Evolutionary conservation across 495 filamentous ascomycete species (phyloP), one percentile per base, ranked within the genome.

Genomic region (Parathielavia appendiculata): DNA sequence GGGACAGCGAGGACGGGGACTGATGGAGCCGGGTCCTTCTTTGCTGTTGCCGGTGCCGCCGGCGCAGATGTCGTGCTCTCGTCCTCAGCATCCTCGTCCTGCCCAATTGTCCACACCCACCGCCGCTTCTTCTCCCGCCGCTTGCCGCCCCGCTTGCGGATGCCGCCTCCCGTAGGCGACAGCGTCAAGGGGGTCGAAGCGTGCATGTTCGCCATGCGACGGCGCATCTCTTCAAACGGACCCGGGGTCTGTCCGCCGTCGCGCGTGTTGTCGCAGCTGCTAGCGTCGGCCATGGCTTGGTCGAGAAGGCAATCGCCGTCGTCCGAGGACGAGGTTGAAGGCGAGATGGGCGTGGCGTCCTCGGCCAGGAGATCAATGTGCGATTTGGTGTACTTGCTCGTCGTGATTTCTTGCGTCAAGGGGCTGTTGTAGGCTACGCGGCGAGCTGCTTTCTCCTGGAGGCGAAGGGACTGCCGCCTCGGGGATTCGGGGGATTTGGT

Each of bases 141-240:
- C 66, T 75, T 79, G 39, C 56, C 60, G 32, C 62, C 54, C 14
- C 63, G 59, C 56, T 79, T 78, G 30, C 75, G 72, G 53, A 76
- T 71, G 46, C 77, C 55, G 14, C 68, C 57, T 38, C 61, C 38
- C 3, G 75, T 63, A 0, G 76, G 71, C 12, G 62, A 66, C 11
- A 71, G 56, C 6, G 72, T 38, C 2, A 55, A 22, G 0, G 68
- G 67, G 4, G 71, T 70, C 34, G 75, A 71, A 51, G 70, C 67
- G 32, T 66, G 58, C 57, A 81, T 60, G 54, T 71, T 54, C 40
- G 76, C 78, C 71, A 81, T 76, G 41, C 77, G 71, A 0, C 80
- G 67, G 19, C 79, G 71, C 77, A 81, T 81, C 57, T 83, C 79
- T 61, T 83, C 80, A 36, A 81, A 83, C 7, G 80, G 79, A 0